Evolutionary conservation across 2,329 filamentous ascomycete species (phyloP), one percentile per base, ranked within the genome.

Genomic region (Cladosporium sp.): DNA sequence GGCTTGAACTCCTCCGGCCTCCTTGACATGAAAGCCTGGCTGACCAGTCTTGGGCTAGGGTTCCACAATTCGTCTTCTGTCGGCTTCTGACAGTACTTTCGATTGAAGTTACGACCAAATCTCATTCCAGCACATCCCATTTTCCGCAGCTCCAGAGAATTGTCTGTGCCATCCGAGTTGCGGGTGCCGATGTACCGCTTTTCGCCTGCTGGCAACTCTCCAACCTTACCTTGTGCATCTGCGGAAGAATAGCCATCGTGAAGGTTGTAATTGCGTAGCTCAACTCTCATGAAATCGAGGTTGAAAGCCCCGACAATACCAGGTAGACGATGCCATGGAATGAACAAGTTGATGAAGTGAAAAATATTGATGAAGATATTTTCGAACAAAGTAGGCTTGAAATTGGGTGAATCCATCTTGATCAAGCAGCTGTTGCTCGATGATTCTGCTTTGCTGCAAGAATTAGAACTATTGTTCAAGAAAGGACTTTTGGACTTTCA

Each of bases 111-210:
- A 14, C 76, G 71, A 0, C 78, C 77, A 49, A 80, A 77, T 0
- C 78, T 71, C 73, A 78, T 77, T 0, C 74, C 75, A 0, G 69
- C 61, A 50, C 76, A 79, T 1, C 78, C 78, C 78, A 80, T 80
- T 43, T 67, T 70, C 0, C 75, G 77, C 60, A 69, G 63, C 4
- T 73, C 67, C 14, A 76, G 67, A 5, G 72, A 72, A 54, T 80
- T 80, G 70, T 73, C 76, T 36, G 73, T 69, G 20, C 78, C 78
- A 63, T 79, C 76, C 5, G 76, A 77, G 60, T 79, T 70, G 12
- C 77, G 72, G 0, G 72, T 71, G 30, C 66, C 59, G 2, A 72
- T 61, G 43, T 68, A 78, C 4, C 72, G 67, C 12, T 69, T 55
- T 42, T 74, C 69, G 0, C 64, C 58, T 47, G 74, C 55, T 1